phyloP scores from a whole-genome alignment of 2,329 filamentous ascomycete species.

The Fusarium sp. region DNA sequence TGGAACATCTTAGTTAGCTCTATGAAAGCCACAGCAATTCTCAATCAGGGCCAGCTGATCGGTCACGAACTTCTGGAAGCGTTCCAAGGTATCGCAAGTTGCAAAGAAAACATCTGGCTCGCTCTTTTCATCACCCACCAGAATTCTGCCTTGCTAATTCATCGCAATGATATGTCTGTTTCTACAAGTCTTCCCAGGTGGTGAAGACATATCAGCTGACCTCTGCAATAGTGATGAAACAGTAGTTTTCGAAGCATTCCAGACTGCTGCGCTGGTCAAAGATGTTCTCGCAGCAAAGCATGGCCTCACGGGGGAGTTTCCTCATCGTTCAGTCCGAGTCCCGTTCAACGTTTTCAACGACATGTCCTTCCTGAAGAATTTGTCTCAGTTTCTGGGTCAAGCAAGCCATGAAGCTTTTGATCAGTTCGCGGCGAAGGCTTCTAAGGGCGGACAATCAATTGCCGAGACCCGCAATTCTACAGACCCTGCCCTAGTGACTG shows the following conservation, averaged over 20 bases:
- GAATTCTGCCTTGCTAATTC: slow-evolving; percentile 53
- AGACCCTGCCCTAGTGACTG: slow-evolving; percentile 70
- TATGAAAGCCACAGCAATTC: neutral
- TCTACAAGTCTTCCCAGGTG: fast-evolving
- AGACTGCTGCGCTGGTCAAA: slow-evolving; percentile 67
- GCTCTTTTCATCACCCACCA: slow-evolving; percentile 46
- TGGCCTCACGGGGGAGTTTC: slow-evolving; percentile 73
- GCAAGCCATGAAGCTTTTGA: slow-evolving; percentile 68
- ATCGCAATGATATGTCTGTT: slow-evolving; percentile 35
- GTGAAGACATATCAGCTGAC: slow-evolving; percentile 16
- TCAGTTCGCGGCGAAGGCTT: slow-evolving; percentile 64
- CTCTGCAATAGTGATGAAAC: slow-evolving; percentile 11
- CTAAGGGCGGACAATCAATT: slow-evolving; percentile 65
- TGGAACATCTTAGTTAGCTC: slow-evolving; percentile 16
- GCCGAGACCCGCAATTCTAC: slow-evolving; percentile 71
- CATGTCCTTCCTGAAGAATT: slow-evolving; percentile 60
- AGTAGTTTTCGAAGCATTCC: slow-evolving; percentile 69
- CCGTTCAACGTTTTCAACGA: slow-evolving; percentile 51
- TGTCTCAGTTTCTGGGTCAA: slow-evolving; percentile 69
- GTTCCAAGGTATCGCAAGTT: neutral
- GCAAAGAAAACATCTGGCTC: slow-evolving; percentile 20
- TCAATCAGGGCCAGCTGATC: slow-evolving; percentile 14
- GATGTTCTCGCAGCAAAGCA: slow-evolving; percentile 65
- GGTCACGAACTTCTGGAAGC: neutral
- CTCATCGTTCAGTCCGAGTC: slow-evolving; percentile 65